These are phyloP conservation scores for Scheffersomyces cryptocercus DNA, from an alignment of 1,139 yeast genomes.

Conservation along the genomic window DNA sequence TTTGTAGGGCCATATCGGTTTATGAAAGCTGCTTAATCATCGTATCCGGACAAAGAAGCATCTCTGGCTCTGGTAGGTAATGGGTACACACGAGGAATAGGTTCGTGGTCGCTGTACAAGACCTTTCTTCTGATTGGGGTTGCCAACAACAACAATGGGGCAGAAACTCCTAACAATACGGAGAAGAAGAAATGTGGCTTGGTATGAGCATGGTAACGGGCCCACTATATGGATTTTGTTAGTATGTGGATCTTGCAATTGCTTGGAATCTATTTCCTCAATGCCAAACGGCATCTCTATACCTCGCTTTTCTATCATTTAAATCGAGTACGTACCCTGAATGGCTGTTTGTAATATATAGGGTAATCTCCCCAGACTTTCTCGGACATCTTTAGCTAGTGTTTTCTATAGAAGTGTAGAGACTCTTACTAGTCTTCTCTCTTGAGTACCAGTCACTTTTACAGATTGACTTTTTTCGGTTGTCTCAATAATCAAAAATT, in stretches of 20 bases:
- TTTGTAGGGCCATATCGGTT: neutral
- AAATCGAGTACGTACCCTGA: slow-evolving; percentile 50
- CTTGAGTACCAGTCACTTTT: too few relatives aligned
- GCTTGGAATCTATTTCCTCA: neutral
- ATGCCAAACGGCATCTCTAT: too few relatives aligned
- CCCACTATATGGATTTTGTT: slow-evolving; percentile 52
- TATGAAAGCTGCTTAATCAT: slow-evolving; percentile 35
- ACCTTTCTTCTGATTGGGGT: slow-evolving; percentile 74
- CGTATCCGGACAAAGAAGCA: slow-evolving; percentile 52
- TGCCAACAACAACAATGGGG: slow-evolving; percentile 61
- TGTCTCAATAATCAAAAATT: too few relatives aligned
- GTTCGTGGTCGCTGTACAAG: slow-evolving; percentile 65
- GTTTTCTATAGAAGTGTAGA: neutral
- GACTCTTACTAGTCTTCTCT: too few relatives aligned
- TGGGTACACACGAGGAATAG: slow-evolving; percentile 72
- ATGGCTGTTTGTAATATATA: slow-evolving; percentile 59
- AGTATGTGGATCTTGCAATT: slow-evolving; percentile 18
- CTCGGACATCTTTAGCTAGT: slow-evolving; percentile 16
- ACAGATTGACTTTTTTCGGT: too few relatives aligned
- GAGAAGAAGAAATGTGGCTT: slow-evolving; percentile 78
- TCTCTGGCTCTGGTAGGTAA: slow-evolving; percentile 61
- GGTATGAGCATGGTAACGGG: slow-evolving; percentile 76
- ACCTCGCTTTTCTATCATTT: too few relatives aligned
- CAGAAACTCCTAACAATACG: slow-evolving; percentile 64
- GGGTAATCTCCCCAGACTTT: slow-evolving; percentile 60